Evolutionary conservation across 2,329 filamentous ascomycete species (phyloP).

Genomic region (Xylariales sp.): DNA sequence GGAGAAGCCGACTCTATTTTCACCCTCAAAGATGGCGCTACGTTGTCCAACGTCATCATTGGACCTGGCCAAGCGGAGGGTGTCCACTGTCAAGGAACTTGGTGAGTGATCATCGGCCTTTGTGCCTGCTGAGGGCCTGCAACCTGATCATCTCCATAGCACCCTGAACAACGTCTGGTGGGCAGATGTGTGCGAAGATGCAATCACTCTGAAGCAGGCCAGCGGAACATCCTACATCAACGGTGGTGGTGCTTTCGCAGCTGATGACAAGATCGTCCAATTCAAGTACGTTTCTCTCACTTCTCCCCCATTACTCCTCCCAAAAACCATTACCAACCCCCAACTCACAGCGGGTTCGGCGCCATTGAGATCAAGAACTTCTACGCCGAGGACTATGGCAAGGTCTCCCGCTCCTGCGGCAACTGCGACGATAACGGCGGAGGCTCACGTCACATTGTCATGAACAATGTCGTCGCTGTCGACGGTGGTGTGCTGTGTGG

Average conservation of each 20-base stretch:
- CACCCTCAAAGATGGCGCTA: conserved; percentile 45
- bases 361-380: conserved; percentile 35
- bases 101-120: conserved; percentile 24
- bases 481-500: conserved; percentile 38
- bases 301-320: no score
- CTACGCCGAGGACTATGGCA: conserved; percentile 38
- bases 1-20: conserved; percentile 39
- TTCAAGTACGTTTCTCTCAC: conserved; percentile 29
- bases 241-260: conserved; percentile 38
- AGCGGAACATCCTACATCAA: conserved; percentile 37
- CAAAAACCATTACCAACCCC: no score
- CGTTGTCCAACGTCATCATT: conserved; percentile 49
- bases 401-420: conserved; percentile 45
- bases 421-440: conserved; percentile 39
- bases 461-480: conserved; percentile 37
- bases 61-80: conserved; percentile 45
- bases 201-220: conserved; percentile 31
- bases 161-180: conserved; percentile 32
- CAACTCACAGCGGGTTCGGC: conserved; percentile 29
- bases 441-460: conserved; percentile 36
- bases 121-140: conserved; percentile 9
- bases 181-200: conserved; percentile 34
- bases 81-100: conserved; percentile 45
- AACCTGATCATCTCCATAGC: conserved; percentile 1
- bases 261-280: conserved; percentile 36